Evolutionary conservation across 2,329 filamentous ascomycete species (phyloP).

Genomic region (Cylindrodendrum hubeiense): DNA sequence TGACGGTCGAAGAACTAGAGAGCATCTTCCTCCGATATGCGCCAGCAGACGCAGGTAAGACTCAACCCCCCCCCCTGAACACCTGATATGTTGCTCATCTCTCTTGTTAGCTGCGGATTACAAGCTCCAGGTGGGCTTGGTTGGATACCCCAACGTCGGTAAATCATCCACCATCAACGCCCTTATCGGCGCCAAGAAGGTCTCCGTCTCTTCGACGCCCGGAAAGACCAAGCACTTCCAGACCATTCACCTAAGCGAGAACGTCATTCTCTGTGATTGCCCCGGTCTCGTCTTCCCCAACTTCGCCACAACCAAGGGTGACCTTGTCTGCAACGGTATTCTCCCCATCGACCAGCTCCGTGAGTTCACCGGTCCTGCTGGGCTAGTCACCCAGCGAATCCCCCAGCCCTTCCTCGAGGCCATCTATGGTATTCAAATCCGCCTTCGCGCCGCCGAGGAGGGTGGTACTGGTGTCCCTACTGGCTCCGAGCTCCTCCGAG

Average conservation of each 20-base stretch:
- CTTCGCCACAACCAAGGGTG: slow-evolving; percentile 95
- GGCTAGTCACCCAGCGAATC: slow-evolving; percentile 85
- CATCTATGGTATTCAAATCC: slow-evolving; percentile 92
- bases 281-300: slow-evolving; percentile 99
- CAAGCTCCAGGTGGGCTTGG: slow-evolving; percentile 91
- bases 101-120: slow-evolving; percentile 56
- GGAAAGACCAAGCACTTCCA: slow-evolving; percentile 99
- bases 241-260: slow-evolving; percentile 92
- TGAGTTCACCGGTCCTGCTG: slow-evolving; percentile 89
- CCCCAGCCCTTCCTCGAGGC: slow-evolving; percentile 92
- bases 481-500: slow-evolving; percentile 83
- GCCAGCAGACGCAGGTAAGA: slow-evolving; percentile 64
- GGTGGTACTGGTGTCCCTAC: slow-evolving; percentile 91
- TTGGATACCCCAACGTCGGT: slow-evolving; percentile 98
- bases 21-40: slow-evolving; percentile 84
- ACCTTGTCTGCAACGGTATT: slow-evolving; percentile 94
- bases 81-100: slow-evolving; percentile 13
- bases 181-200: slow-evolving; percentile 97
- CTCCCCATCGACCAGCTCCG: slow-evolving; percentile 96
- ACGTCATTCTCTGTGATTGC: slow-evolving; percentile 95
- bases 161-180: slow-evolving; percentile 99
- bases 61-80: background rate
- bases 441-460: slow-evolving; percentile 85
- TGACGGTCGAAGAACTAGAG: slow-evolving; percentile 94
- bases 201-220: slow-evolving; percentile 95